Percentiles rank a stretch among this genome's conserved stretches.
Conservation (phyloP, 1,284 basidiomycete genomes). For the Athelia sp. region DNA sequence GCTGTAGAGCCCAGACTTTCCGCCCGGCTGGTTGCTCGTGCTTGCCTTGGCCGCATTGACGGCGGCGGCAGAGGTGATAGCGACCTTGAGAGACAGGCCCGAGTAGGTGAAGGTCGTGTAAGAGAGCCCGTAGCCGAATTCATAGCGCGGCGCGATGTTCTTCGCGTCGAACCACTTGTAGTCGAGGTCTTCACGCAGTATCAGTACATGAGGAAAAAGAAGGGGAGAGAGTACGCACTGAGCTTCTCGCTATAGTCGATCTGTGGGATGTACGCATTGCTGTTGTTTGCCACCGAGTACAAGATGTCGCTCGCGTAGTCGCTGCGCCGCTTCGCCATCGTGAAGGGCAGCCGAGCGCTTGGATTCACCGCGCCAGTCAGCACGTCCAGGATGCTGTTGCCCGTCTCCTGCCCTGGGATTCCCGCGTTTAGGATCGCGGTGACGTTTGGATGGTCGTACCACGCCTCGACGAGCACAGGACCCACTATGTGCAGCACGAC, state of each 20-base stretch:
- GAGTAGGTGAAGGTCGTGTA: constrained; percentile 48
- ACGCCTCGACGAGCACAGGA: constrained; percentile 40
- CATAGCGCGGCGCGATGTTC: constrained; percentile 51
- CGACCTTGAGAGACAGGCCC: constrained; percentile 17
- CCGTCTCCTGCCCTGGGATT: constrained; percentile 58
- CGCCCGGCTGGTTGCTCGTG: constrained; percentile 6
- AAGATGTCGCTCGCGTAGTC: constrained; percentile 46
- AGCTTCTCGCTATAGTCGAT: constrained; percentile 5
- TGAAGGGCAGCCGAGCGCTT: constrained; percentile 43
- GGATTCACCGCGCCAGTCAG: constrained; percentile 48
- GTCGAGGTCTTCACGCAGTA: constrained; percentile 44
- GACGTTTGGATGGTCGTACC: constrained; percentile 46
- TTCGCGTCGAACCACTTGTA: constrained; percentile 48
- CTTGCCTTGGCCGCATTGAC: neutral
- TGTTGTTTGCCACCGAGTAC: constrained; percentile 9
- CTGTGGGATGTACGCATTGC: constrained; percentile 11
- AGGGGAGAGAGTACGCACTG: constrained; percentile 8
- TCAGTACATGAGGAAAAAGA: constrained; percentile 13
- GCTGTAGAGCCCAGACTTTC: constrained; percentile 8
- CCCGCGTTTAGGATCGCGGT: constrained; percentile 46
- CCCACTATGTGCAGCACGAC: constrained; percentile 55
- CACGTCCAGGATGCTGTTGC: constrained; percentile 50
- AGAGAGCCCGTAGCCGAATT: constrained; percentile 59
- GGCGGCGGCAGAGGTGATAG: constrained; percentile 14
- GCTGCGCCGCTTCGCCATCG: constrained; percentile 42